Evolutionary conservation across 306 rosid genomes (phyloP).

Genomic region (Mucuna pruriens): DNA sequence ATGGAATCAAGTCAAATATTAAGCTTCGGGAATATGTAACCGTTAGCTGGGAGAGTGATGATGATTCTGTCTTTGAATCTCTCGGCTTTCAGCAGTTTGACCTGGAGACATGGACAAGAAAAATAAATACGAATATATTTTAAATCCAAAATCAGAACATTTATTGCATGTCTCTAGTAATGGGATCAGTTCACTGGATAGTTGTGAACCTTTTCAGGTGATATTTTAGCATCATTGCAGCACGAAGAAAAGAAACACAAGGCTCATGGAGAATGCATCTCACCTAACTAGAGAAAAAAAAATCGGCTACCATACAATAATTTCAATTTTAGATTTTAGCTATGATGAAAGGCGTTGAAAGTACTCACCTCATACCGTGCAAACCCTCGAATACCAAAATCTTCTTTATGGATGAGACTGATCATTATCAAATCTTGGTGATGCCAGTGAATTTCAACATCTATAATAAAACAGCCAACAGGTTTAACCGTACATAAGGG

Average conservation of each 20-base stretch:
- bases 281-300: not conserved
- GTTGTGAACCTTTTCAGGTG: slow-evolving; percentile 9
- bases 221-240: slow-evolving; percentile 26
- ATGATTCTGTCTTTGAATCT: slow-evolving; percentile 69
- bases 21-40: slow-evolving; percentile 47
- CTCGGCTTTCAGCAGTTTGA: slow-evolving; percentile 58
- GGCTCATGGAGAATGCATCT: slow-evolving; percentile 5
- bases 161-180: not conserved
- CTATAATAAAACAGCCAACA: slow-evolving; percentile 47
- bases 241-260: not conserved
- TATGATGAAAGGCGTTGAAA: not conserved
- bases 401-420: slow-evolving; percentile 59
- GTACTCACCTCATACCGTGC: slow-evolving; percentile 76
- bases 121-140: not conserved
- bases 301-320: not conserved
- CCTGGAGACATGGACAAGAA: slow-evolving; percentile 49
- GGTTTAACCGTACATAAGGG: slow-evolving; percentile 1
- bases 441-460: slow-evolving; percentile 70
- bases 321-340: slow-evolving; percentile 20
- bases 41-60: slow-evolving; percentile 80
- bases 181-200: not conserved
- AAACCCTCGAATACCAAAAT: slow-evolving; percentile 68
- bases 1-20: slow-evolving; percentile 17
- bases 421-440: slow-evolving; percentile 54
- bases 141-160: slow-evolving; percentile 22